Evolutionary conservation across 2,329 filamentous ascomycete species (phyloP), one percentile per base, ranked within the genome.

Genomic region (Clonostachys rosea): DNA sequence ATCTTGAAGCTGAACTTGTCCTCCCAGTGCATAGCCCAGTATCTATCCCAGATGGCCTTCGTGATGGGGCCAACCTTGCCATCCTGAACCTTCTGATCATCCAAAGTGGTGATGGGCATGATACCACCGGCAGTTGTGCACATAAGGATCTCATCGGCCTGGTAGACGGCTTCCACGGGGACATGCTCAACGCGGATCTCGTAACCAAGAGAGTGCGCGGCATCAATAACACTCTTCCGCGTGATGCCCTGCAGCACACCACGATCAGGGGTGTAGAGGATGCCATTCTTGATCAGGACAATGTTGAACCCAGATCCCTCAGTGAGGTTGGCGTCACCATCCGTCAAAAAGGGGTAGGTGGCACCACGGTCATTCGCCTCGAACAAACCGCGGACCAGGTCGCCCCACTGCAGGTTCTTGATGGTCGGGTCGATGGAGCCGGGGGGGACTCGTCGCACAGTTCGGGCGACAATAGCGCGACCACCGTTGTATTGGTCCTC

Each of bases 321-420:
- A 0, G 75, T 77, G 14, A 78, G 50, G 52, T 76, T 69, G 8
- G 60, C 61, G 43, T 76, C 73, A 2, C 74, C 73, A 50, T 78
- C 74, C 0, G 71, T 76, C 11, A 78, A 53, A 52, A 78, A 76
- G 0, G 75, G 74, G 46, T 75, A 75, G 1, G 50, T 55, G 0
- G 73, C 71, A 0, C 67, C 71, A 1, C 74, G 69, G 50, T 78
- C 74, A 0, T 50, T 44, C 0, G 73, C 73, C 54, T 78, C 76
- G 30, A 73, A 65, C 48, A 77, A 53, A 1, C 62, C 71, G 0
- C 73, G 59, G 2, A 62, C 67, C 2, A 75, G 54, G 55, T 78
- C 74, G 2, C 73, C 72, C 74, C 73, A 77, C 47, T 77, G 69
- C 14, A 74, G 56, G 51, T 76, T 76, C 64, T 78, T 78, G 33